Evolutionary conservation across 2,329 filamentous ascomycete genomes (phyloP), one percentile per base, ranked within the genome.

Genomic region (Cladophialophora chaetospira): DNA sequence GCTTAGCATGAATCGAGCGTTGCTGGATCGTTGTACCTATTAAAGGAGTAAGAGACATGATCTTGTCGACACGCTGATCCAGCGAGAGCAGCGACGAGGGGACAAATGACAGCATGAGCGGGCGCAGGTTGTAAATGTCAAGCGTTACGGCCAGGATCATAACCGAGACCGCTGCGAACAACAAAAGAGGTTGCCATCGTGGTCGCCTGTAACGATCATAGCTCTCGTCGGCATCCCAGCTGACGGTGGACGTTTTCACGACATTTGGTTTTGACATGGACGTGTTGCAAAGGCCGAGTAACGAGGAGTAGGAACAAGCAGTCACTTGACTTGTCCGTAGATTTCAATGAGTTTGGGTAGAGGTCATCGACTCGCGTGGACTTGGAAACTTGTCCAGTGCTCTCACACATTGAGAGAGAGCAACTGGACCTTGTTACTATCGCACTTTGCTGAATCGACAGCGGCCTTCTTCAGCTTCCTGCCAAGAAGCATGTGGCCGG

Each of bases 11-110:
- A 13, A 5, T 23, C 5, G 13, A 10, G 38, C n/a, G 45, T 21
- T 15, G n/a, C 29, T 5, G 21, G 54, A 54, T 50, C 92, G n/a
- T 38, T 5, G 21, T 58, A 54, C 55, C 92, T 61, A 80, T 79
- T 50, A 81, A 67, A 38, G 78, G 78, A 5, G 76, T 79, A n/a
- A 71, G 63, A 5, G 70, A 67, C 36, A 80, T 62, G 19, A 80
- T 79, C 33, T 66, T 68, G 11, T 73, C 68, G 10, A 77, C 78
- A 58, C 78, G 59, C 8, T 73, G 62, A 43, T 72, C 66, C 17
- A 73, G 65, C 9, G 62, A 53, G 9, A 58, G 44, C 5, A 58
- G 8, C 8, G 55, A 54, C 3, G 55, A 43, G 3, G 55, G 55
- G 9, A 51, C 25, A n/a, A 49, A 10, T 8, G 44, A 40, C 8